Evolutionary conservation across 257 asterid species (phyloP), one percentile per base, ranked within the genome.

Genomic region (Fraxinus anomala): DNA sequence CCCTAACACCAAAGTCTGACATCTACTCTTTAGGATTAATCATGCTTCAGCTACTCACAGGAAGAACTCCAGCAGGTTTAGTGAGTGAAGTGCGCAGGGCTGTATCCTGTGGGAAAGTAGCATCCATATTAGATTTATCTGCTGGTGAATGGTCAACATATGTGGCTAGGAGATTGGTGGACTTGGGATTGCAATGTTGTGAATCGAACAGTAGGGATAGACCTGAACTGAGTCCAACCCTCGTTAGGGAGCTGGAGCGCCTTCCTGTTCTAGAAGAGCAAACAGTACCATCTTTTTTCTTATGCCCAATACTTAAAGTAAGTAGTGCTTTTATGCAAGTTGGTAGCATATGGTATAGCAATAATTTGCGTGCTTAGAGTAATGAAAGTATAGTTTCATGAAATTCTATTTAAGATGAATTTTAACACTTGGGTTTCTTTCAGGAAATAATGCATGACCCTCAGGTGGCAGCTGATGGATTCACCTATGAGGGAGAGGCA

Each of bases 381-480:
- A 63, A 51, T 13, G 28, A 59, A 61, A 61, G n/a, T 2, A 70
- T 6, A 19, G 17, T 54, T 37, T n/a, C 13, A 33, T 23, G 24
- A 39, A 11, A 75, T 61, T 36, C 54, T 17, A 11, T 4, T 4
- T 76, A 19, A 42, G 31, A 51, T 76, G 42, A 28, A 39, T n/a
- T 5, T 49, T 14, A 49, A 28, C 21, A 21, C 10, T 59, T 69
- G 70, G 70, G 47, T 36, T 79, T 39, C 14, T 84, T 84, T 72
- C 97, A 94, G 98, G 98, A 94, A 82, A 84, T 92, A 80, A 92
- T 94, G 98, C 93, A 89, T 12, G 91, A 94, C 80, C 97, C 97
- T 70, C 97, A 88, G 81, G 91, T 92, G 66, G 97, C 97, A 11
- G 96, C 97, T 0, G 98, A 94, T 51, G 98, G 98, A 70, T 92